Percentiles rank a stretch among this genome's conserved stretches.
Evolutionary conservation across 306 rosid species (phyloP).

Genomic region (Dalbergia cochinchinensis): DNA sequence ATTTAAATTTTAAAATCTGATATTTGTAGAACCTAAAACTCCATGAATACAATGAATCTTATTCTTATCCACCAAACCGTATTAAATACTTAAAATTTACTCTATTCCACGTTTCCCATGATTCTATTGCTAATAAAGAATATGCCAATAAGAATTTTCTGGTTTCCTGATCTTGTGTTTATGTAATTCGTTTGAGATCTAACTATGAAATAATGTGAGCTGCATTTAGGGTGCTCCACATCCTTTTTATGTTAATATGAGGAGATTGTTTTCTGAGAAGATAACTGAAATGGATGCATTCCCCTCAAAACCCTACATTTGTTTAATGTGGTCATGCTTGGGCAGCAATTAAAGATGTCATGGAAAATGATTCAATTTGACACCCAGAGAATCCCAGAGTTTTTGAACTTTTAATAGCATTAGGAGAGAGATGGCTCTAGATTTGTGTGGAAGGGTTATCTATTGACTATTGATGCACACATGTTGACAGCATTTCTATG

Average conservation of each 20-base stretch:
- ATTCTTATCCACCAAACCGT: conserved; percentile 2
- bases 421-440: conserved; percentile 4
- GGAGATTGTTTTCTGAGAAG: conserved; percentile 18
- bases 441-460: conserved; percentile 33
- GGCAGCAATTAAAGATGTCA: conserved; percentile 14
- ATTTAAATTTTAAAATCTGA: not conserved
- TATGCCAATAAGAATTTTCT: not conserved
- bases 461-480: conserved; percentile 3
- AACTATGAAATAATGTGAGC: not conserved
- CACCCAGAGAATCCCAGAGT: conserved; percentile 1
- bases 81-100: conserved; percentile 12
- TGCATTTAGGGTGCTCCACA: not conserved
- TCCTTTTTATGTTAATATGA: not conserved
- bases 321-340: conserved; percentile 18
- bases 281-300: conserved; percentile 1
- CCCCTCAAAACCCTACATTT: conserved; percentile 16
- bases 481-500: not conserved
- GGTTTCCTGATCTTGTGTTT: not conserved
- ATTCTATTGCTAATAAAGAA: conserved; percentile 24
- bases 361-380: not conserved
- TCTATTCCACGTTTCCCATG: not conserved
- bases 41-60: not conserved
- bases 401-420: conserved; percentile 3
- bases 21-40: not conserved
- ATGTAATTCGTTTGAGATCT: not conserved